A percentile compares a stretch with the other conserved stretches of the same genome.
phyloP scores from a whole-genome alignment of 345 rosid species.

The Turnera subulata region DNA sequence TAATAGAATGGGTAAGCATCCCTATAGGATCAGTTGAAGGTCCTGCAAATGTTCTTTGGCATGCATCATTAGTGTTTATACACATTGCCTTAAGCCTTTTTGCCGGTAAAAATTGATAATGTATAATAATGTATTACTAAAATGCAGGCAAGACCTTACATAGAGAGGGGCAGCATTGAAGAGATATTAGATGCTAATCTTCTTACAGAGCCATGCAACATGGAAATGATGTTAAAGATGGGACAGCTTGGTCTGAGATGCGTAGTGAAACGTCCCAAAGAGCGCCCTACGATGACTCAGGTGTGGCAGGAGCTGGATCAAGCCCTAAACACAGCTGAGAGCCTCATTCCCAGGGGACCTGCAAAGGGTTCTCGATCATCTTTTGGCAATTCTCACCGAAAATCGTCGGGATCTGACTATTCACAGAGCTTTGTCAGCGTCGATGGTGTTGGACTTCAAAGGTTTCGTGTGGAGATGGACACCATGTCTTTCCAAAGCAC shows the following conservation, averaged over 20 bases:
- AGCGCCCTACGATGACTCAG: conserved; percentile 52
- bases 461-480: conserved; percentile 51
- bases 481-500: conserved; percentile 30
- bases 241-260: conserved; percentile 50
- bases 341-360: conserved; percentile 10
- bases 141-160: conserved; percentile 46
- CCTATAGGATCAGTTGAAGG: neutral
- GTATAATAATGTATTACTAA: neutral
- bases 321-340: conserved; percentile 24
- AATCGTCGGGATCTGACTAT: conserved; percentile 17
- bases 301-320: conserved; percentile 51
- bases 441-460: conserved; percentile 45
- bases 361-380: conserved; percentile 11
- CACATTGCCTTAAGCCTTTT: too few species aligned
- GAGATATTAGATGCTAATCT: conserved; percentile 51
- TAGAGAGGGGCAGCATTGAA: conserved; percentile 41
- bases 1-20: conserved; percentile 54
- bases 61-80: too few species aligned
- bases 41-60: too few species aligned
- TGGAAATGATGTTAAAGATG: conserved; percentile 54
- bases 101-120: neutral
- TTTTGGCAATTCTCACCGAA: neutral
- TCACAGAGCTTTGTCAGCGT: conserved; percentile 50
- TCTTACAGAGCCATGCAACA: conserved; percentile 44
- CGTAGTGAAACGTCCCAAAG: conserved; percentile 36